Percentiles rank a stretch among this genome's conserved stretches.
Conservation (phyloP, 345 rosid species). For the Corchorus olitorius region DNA sequence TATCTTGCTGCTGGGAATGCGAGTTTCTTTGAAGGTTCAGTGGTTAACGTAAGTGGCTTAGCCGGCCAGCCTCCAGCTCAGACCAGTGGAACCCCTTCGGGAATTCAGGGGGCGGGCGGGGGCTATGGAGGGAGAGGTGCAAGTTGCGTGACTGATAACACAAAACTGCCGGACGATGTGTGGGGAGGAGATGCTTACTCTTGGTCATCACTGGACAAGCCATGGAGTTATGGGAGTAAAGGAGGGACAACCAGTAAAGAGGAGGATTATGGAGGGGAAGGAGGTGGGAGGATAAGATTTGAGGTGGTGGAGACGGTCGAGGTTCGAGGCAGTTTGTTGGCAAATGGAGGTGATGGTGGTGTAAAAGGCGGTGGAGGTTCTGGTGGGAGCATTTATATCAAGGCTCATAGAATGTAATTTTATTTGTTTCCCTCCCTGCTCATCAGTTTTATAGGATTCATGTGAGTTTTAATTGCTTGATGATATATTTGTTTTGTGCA, state of each 20-base stretch:
- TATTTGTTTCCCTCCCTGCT: constrained; percentile 6
- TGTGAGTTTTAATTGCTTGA: constrained; percentile 14
- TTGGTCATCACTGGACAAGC: constrained; percentile 61
- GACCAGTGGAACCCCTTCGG: constrained; percentile 66
- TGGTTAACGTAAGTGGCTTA: constrained; percentile 53
- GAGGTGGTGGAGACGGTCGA: constrained; percentile 37
- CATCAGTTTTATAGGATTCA: constrained; percentile 12
- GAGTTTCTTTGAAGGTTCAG: constrained; percentile 38
- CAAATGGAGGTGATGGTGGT: constrained; percentile 60
- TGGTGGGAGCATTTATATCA: constrained; percentile 65
- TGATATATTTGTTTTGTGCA: neutral
- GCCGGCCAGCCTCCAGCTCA: constrained; percentile 63
- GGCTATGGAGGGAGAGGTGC: constrained; percentile 81
- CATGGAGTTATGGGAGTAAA: constrained; percentile 72
- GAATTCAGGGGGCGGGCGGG: constrained; percentile 64
- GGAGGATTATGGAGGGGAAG: constrained; percentile 64
- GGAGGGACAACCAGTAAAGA: constrained; percentile 69
- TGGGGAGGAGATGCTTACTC: constrained; percentile 83
- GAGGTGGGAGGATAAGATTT: constrained; percentile 64
- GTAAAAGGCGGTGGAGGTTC: constrained; percentile 73
- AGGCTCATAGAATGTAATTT: constrained; percentile 60
- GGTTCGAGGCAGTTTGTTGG: constrained; percentile 52
- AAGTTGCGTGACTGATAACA: constrained; percentile 55
- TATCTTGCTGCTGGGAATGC: constrained; percentile 46
- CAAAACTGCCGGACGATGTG: constrained; percentile 67